Conservation (phyloP, 257 asterid genomes). For the Nicotiana tabacum region DNA sequence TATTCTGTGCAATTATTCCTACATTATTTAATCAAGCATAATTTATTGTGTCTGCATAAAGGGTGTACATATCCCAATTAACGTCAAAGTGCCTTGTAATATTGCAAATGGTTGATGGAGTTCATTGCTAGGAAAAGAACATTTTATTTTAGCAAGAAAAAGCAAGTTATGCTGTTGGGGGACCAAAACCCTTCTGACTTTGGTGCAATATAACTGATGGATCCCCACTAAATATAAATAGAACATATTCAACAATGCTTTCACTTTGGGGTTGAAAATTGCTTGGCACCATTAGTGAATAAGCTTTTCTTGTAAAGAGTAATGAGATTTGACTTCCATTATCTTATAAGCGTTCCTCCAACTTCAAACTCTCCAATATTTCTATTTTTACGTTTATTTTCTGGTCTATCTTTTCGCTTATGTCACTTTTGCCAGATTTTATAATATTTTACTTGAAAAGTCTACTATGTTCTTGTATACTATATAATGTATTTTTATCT, state of each 20-base stretch:
- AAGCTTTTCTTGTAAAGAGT: conserved; percentile 33
- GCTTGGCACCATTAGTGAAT: conserved; percentile 43
- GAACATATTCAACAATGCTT: conserved; percentile 59
- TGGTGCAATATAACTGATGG: conserved; percentile 23
- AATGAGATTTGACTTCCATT: conserved; percentile 46
- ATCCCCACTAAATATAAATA: conserved; percentile 37
- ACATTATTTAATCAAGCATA: not conserved
- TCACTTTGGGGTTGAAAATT: conserved; percentile 53
- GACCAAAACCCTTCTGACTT: conserved; percentile 35
- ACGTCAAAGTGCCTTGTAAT: conserved; percentile 16
- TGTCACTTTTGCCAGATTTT: no score
- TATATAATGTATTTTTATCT: no score
- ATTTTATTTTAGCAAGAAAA: conserved; percentile 9
- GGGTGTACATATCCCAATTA: conserved; percentile 28
- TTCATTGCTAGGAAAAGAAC: conserved; percentile 12
- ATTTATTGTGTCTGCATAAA: conserved; percentile 28
- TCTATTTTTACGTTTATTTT: not conserved
- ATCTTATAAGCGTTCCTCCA: not conserved
- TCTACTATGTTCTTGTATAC: no score
- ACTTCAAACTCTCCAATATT: not conserved
- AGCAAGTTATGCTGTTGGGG: conserved; percentile 34
- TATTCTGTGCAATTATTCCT: not conserved
- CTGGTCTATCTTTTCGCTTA: not conserved
- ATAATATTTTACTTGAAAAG: no score
- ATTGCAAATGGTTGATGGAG: conserved; percentile 8